Evolutionary conservation across 1,139 yeast genomes (phyloP), one percentile per base, ranked within the genome.

Genomic region (Suzukiozyma palmioleophila): DNA sequence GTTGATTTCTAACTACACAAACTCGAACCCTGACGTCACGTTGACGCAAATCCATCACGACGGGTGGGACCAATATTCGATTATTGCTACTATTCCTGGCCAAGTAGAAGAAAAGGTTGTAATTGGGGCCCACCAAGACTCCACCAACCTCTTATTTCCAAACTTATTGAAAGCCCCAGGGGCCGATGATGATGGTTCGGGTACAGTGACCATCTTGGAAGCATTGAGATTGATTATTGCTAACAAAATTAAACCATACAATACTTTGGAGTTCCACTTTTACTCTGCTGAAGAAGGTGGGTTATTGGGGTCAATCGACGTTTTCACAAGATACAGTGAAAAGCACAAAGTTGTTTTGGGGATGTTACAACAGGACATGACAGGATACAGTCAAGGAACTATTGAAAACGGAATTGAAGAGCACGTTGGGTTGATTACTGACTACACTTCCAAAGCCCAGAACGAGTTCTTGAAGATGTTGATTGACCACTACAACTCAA

Each of bases 231-330:
- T 85, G 32, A 60, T 75, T 13, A 67, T 64, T 16, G 61, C 59
- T 9, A 59, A 61, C 38, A 52, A 50, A 21, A 72, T 78, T 49
- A 54, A 61, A 42, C 90, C 92, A 3, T 65, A 73, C 43, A 86
- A 88, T 59, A 79, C 95, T 0, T 63, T 90, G 24, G 96, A 90
- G 58, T 89, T 92, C 67, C 97, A 90, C 60, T 92, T 88, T 72
- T 90, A 88, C 62, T 79, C 95, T 32, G 97, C 96, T 2, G 97
- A 90, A 65, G 98, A 90, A 68, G 90, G 88, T 43, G 97, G 97
- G 0, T 68, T 88, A 42, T 69, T 87, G 40, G 98, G 98, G 0
- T 87, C 96, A 3, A 75, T 79, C 48, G 95, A 87, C 44, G 77
- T 90, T 9, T 86, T 86, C 59, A 62, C 76, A 14, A 62, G 69